These are phyloP conservation scores for Polytolypa hystricis DNA, from an alignment of 2,329 filamentous ascomycete species.

Conservation along the genomic window DNA sequence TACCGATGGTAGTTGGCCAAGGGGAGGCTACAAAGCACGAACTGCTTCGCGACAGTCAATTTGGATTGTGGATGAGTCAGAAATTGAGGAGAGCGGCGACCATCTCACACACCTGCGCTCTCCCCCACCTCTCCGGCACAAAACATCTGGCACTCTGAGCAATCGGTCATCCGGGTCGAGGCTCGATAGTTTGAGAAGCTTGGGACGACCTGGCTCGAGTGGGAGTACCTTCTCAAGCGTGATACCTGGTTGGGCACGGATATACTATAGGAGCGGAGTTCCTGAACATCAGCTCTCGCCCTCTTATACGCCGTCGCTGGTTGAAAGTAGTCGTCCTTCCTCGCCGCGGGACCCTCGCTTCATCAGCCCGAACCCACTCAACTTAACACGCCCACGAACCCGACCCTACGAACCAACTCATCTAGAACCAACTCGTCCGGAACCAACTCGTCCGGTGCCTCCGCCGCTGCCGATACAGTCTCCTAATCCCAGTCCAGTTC, in stretches of 20 bases:
- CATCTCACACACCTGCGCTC: constrained; percentile 26
- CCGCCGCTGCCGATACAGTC: too few species aligned
- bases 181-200: constrained; percentile 26
- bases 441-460: constrained; percentile 2
- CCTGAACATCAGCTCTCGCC: constrained; percentile 34
- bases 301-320: constrained; percentile 26
- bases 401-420: constrained; percentile 7
- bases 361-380: constrained; percentile 21
- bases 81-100: constrained; percentile 26
- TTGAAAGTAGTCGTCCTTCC: constrained; percentile 22
- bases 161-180: constrained; percentile 35
- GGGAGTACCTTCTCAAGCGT: constrained; percentile 34
- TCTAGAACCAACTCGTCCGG: constrained; percentile 9
- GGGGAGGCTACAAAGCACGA: constrained; percentile 9
- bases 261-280: constrained; percentile 62
- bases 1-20: constrained; percentile 1
- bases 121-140: constrained; percentile 16
- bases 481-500: constrained; percentile 13
- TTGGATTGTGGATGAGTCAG: constrained; percentile 24
- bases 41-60: constrained; percentile 18
- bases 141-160: constrained; percentile 23
- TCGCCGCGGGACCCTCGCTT: constrained; percentile 26
- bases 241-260: constrained; percentile 40
- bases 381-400: constrained; percentile 21
- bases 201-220: constrained; percentile 32